phyloP scores from a whole-genome alignment of 2,329 filamentous ascomycete genomes.

The Shiraia bambusicola region DNA sequence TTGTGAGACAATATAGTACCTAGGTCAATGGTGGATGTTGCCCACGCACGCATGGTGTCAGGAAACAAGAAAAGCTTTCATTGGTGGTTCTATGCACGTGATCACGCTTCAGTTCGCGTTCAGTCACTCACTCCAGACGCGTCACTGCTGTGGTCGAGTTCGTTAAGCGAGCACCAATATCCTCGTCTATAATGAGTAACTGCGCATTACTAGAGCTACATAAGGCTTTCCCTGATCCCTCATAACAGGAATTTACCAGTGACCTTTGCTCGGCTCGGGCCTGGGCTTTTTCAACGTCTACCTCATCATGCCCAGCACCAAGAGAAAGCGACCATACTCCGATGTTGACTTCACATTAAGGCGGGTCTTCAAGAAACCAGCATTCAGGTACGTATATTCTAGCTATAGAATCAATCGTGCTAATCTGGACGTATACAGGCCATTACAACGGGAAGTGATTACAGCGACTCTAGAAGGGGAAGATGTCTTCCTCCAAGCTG shows the following conservation, averaged over 20 bases:
- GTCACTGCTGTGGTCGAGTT: constrained; percentile 1
- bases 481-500: constrained; percentile 92
- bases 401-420: neutral
- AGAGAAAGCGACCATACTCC: constrained; percentile 32
- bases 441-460: constrained; percentile 85
- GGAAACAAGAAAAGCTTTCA: no score
- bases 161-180: neutral
- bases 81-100: no score
- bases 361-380: constrained; percentile 69
- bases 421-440: constrained; percentile 54
- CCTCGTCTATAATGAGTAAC: constrained; percentile 4
- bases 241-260: neutral
- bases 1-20: no score
- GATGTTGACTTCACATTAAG: constrained; percentile 76
- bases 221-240: neutral
- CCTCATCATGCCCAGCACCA: constrained; percentile 29
- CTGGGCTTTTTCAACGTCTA: neutral
- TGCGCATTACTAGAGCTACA: neutral
- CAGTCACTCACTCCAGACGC: constrained; percentile 13
- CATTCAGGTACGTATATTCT: constrained; percentile 63
- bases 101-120: constrained; percentile 4
- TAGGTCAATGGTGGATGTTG: no score
- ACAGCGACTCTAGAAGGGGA: constrained; percentile 75
- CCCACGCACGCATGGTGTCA: no score
- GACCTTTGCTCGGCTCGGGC: neutral